Evolutionary conservation across 148 eudicot species (phyloP).

Genomic region (Rhododendron mucronatum): DNA sequence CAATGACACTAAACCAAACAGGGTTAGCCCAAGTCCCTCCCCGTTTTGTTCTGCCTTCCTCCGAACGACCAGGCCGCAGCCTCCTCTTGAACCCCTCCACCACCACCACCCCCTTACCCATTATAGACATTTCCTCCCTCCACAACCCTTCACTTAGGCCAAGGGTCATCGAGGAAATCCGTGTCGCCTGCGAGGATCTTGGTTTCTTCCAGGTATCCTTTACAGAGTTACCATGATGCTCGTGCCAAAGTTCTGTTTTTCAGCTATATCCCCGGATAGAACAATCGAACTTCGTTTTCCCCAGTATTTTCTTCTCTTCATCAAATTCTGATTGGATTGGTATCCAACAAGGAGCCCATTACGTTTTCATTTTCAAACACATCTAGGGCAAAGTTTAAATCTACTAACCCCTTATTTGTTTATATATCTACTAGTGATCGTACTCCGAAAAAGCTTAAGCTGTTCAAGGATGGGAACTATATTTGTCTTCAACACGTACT

Average conservation of each 20-base stretch:
- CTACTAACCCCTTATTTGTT: too few species aligned
- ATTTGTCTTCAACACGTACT: too few species aligned
- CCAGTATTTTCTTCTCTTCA: too few species aligned
- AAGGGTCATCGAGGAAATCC: slow-evolving; percentile 15
- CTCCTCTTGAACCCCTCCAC: not conserved
- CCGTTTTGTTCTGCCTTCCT: slow-evolving; percentile 25
- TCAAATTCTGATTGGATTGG: too few species aligned
- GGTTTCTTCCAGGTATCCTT: slow-evolving; percentile 42
- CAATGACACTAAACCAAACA: slow-evolving; percentile 27
- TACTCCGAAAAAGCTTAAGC: not conserved
- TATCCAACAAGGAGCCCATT: too few species aligned
- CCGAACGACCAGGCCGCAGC: slow-evolving; percentile 18
- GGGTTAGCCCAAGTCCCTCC: slow-evolving; percentile 21
- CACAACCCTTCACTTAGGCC: slow-evolving; percentile 20
- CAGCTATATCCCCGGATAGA: too few species aligned
- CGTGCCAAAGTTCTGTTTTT: not conserved
- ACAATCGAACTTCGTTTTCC: too few species aligned
- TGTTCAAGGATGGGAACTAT: not conserved
- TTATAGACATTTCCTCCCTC: slow-evolving; percentile 27
- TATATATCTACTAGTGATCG: not conserved
- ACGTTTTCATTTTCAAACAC: too few species aligned
- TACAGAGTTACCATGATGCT: not conserved
- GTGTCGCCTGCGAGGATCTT: slow-evolving; percentile 27
- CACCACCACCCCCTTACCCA: slow-evolving; percentile 8
- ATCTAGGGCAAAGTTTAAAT: too few species aligned